Evolutionary conservation across 331 rosid genomes (phyloP), one percentile per base, ranked within the genome.

Genomic region (Stylosanthes scabra): DNA sequence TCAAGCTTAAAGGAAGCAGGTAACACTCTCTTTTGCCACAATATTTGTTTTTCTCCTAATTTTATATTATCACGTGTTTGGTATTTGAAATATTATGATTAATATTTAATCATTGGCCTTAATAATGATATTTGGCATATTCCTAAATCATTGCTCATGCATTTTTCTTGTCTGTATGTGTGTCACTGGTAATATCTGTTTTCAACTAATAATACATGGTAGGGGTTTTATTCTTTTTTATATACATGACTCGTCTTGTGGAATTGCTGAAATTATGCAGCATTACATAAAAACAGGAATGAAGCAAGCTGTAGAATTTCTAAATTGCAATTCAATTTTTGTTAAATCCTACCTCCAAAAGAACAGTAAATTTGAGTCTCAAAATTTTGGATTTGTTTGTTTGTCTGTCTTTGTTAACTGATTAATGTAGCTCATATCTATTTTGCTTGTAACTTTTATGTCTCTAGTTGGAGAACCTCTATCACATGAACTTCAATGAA

Each of bases 1-100:
- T 93, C 79, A 93, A 81, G 88, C 83, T 90, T 39, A 90, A 78
- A 80, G 97, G 98, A 78, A 93, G 87, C 86, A 85, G 97, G 97
- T 93, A 86, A 70, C 9, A 63, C 14, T 66, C 71, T 59, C 63
- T 64, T 27, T 34, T 79, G 6, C 39, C 69, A 58, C 15, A 55
- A 60, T 7, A 13, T 69, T 6, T 42, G 41, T 46, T 61, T 65
- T 25, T 59, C 16, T 46, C 13, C 51, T 11, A 3, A 46, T 46
- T 46, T 46, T 27, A 63, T 41, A 20, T 27, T n/a, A 57, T 46
- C 58, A 61, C 62, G 13, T 71, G 2, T 61, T 63, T 63, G 11
- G n/a, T 47, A 8, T 63, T 67, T 76, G 45, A 44, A 20, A 47
- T 69, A 37, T 62, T 73, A 29, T 6, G 14, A 28, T 55, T 45